Evolutionary conservation across 2,329 filamentous ascomycete species (phyloP).

Genomic region (Arthroderma sp.): DNA sequence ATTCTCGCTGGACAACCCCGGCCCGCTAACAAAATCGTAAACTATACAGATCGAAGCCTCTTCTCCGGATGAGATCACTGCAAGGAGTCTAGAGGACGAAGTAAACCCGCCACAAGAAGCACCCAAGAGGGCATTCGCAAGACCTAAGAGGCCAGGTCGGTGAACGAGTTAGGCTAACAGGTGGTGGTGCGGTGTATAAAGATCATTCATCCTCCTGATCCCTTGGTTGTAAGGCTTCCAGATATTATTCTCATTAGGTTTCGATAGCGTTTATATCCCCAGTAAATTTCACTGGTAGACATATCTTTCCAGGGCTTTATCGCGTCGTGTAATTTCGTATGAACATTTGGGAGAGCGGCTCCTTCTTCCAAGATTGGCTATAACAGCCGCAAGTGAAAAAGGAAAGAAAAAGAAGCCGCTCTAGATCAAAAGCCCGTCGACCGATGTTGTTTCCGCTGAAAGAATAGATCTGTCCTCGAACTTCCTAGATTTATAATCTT

Average conservation of each 20-base stretch:
- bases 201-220: neutral
- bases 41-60: constrained; percentile 43
- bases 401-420: neutral
- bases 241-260: too few relatives aligned
- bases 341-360: too few relatives aligned
- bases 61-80: constrained; percentile 44
- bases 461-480: constrained; percentile 81
- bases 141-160: constrained; percentile 50
- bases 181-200: too few relatives aligned
- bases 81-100: constrained; percentile 40
- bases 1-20: constrained; percentile 7
- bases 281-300: too few relatives aligned
- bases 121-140: constrained; percentile 43
- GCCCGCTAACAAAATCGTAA: neutral
- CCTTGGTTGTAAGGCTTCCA: too few relatives aligned
- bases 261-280: too few relatives aligned
- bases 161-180: constrained; percentile 10
- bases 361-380: too few relatives aligned
- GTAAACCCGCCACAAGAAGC: constrained; percentile 38
- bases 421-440: constrained; percentile 7
- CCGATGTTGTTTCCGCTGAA: constrained; percentile 50
- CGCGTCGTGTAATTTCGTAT: too few relatives aligned
- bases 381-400: neutral
- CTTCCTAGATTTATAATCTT: constrained; percentile 99
- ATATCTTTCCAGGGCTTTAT: too few relatives aligned